A percentile compares a stretch with the other conserved stretches of the same genome.
These are phyloP conservation scores for Malus hybrid DNA, from an alignment of 331 rosid genomes.

Conservation along the genomic window DNA sequence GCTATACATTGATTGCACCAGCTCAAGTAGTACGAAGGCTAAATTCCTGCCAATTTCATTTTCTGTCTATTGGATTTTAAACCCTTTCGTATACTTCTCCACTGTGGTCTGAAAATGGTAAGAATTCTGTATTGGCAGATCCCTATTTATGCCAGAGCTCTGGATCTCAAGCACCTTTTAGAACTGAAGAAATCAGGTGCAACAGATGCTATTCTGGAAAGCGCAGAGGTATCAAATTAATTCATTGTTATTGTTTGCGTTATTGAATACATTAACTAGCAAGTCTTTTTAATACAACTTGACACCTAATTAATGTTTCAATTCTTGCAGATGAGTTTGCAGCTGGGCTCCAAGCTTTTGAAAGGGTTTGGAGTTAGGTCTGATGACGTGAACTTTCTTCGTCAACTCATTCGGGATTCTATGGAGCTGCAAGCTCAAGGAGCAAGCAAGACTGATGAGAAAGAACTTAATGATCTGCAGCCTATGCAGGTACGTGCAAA, in stretches of 20 bases:
- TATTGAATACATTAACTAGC: constrained; percentile 1
- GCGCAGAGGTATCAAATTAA: constrained; percentile 59
- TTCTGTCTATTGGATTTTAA: neutral
- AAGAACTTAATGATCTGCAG: constrained; percentile 49
- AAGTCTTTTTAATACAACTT: neutral
- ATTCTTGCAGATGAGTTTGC: constrained; percentile 79
- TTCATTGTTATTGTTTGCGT: neutral
- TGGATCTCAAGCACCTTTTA: constrained; percentile 76
- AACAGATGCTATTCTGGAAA: constrained; percentile 86
- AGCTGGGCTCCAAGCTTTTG: constrained; percentile 91
- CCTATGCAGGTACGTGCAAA: constrained; percentile 69
- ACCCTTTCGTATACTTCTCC: neutral
- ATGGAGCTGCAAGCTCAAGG: constrained; percentile 91
- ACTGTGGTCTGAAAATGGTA: constrained; percentile 13
- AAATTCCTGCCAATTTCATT: neutral
- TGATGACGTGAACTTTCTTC: constrained; percentile 81
- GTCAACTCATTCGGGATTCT: constrained; percentile 76
- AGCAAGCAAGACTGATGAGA: constrained; percentile 31
- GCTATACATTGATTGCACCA: neutral
- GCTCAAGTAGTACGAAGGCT: neutral
- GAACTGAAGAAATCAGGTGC: constrained; percentile 91
- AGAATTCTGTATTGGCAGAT: constrained; percentile 42
- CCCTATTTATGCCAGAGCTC: constrained; percentile 88
- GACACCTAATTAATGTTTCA: constrained; percentile 16
- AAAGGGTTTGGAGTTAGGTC: constrained; percentile 94